Conservation (phyloP, 768 basidiomycete genomes). For the Peribolospora baueri region DNA sequence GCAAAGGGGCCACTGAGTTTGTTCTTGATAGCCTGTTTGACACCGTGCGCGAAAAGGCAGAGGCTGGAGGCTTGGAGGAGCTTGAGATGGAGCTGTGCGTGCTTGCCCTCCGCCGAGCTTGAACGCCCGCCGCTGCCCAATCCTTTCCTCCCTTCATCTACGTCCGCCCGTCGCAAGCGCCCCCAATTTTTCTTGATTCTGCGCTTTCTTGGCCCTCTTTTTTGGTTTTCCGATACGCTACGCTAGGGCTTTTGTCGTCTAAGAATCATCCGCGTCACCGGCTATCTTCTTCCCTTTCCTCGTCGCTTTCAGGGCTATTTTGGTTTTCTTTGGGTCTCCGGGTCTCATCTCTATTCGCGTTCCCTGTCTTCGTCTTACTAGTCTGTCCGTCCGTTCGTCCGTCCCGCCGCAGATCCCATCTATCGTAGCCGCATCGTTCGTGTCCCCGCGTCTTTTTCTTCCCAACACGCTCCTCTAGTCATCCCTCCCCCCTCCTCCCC, state of each 20-base stretch:
- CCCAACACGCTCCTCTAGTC: neutral
- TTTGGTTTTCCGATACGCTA: neutral
- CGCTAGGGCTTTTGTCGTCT: neutral
- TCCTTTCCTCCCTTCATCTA: neutral
- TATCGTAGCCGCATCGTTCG: neutral
- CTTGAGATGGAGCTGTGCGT: conserved; percentile 10
- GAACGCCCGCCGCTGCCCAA: neutral
- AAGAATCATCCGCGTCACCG: neutral
- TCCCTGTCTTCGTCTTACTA: too few relatives aligned
- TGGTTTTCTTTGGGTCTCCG: neutral
- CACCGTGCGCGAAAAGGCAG: conserved; percentile 6
- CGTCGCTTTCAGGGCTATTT: neutral
- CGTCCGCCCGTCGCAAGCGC: neutral
- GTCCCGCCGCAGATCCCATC: too few relatives aligned
- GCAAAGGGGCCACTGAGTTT: conserved; percentile 8
- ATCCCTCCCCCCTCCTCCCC: neutral
- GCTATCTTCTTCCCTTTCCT: neutral
- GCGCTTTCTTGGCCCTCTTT: neutral
- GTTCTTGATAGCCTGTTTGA: conserved; percentile 6
- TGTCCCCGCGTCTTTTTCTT: neutral
- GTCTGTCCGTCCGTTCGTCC: too few relatives aligned
- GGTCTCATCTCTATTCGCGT: neutral
- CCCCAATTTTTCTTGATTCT: neutral
- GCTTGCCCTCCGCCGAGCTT: neutral
- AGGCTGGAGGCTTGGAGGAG: conserved; percentile 9